Conservation (phyloP, 441 rosid genomes). For the Eruca vesicaria region DNA sequence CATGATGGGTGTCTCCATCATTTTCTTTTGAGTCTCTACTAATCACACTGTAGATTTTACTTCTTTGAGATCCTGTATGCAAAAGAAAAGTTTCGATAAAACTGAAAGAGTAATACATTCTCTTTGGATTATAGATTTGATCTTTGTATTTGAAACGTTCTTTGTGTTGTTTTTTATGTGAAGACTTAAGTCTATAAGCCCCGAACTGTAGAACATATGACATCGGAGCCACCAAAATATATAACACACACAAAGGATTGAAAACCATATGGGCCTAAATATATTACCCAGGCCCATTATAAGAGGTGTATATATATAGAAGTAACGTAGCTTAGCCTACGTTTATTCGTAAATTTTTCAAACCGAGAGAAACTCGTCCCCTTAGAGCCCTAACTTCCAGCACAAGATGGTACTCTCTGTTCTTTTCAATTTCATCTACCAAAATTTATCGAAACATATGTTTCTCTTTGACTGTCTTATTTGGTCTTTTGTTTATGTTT, state of each 20-base stretch:
- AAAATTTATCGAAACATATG: no score
- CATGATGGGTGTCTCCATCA: conserved; percentile 71
- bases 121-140: conserved; percentile 13
- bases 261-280: background rate
- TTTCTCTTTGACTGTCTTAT: background rate
- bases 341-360: background rate
- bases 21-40: conserved; percentile 50
- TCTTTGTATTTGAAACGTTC: conserved; percentile 15
- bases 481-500: background rate
- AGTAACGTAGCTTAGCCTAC: background rate
- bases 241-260: background rate
- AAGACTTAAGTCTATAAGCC: conserved; percentile 1
- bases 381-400: conserved; percentile 10
- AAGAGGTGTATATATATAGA: background rate
- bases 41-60: conserved; percentile 21
- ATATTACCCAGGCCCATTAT: conserved; percentile 6
- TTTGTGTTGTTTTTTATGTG: conserved; percentile 19
- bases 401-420: background rate
- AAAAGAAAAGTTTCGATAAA: background rate
- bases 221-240: background rate
- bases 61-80: conserved; percentile 16
- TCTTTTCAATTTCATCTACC: no score
- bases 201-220: background rate
- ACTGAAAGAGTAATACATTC: background rate
- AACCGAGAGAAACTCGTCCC: conserved; percentile 5